Evolutionary conservation across 2,329 filamentous ascomycete genomes (phyloP), one percentile per base, ranked within the genome.

Genomic region (Coniochaeta ligniaria): DNA sequence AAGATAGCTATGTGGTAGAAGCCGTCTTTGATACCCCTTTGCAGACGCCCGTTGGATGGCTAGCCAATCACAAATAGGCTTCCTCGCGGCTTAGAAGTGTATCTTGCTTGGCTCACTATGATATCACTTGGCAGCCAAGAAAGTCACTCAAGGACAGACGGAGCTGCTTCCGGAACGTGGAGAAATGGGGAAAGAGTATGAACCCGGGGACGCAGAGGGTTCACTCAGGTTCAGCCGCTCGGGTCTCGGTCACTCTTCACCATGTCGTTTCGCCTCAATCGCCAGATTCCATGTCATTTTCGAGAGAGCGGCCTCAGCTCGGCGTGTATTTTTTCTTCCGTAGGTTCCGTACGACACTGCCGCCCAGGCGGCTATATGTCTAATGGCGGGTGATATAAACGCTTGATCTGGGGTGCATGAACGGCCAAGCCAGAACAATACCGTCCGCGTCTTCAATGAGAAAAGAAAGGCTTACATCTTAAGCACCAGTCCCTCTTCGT

Each of bases 61-160:
- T 31, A 36, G 17, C 35, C 35, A 57, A 38, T 38, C 14, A 38
- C 4, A 2, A 14, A 3, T 11, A 36, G 6, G 31, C 54, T 35
- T 57, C 31, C 31, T 28, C 22, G 22, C 54, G 54, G 54, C 54
- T 57, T 57, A 57, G 22, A 36, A 57, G 54, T 57, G 31, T n/a
- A 14, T 24, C 31, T 52, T 35, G 31, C 54, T 57, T 57, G 54
- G 54, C 54, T 36, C 31, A 57, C 54, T 57, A 36, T 57, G 54
- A 14, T 22, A 36, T 22, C 28, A 57, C 54, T 57, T 57, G 54
- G 54, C 54, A 31, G 20, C 20, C 43, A 22, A 52, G 22, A 52
- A 6, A 31, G 22, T 17, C 24, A 22, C 47, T 31, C 47, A n/a
- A 28, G 6, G 26, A 26, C 26, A 2, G 9, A 52, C 5, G 11